These are phyloP conservation scores for Acanthamoeba healyi DNA, from an alignment of 208 protist species.

Conservation along the genomic window DNA sequence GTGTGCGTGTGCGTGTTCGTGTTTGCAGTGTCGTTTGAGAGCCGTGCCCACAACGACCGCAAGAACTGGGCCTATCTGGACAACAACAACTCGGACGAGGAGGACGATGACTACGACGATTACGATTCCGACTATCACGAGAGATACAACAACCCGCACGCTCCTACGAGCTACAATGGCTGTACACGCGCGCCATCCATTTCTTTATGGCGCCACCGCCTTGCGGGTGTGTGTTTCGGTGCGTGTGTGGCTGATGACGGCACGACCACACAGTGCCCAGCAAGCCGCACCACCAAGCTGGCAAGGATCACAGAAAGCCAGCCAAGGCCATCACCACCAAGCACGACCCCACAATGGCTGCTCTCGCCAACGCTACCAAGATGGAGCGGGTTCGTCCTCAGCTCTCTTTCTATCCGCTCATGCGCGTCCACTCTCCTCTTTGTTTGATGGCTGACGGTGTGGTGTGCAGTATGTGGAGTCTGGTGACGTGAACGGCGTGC, in stretches of 20 bases:
- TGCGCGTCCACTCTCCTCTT: background rate
- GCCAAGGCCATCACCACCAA: conserved; percentile 47
- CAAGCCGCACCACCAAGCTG: conserved; percentile 28
- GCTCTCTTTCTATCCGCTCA: background rate
- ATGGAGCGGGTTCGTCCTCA: background rate
- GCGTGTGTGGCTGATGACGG: background rate
- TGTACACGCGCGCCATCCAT: background rate
- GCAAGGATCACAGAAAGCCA: conserved; percentile 32
- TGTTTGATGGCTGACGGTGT: background rate
- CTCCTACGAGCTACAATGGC: conserved; percentile 4
- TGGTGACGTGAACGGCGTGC: conserved; percentile 6
- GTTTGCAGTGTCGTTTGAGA: conserved; percentile 5
- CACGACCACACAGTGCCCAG: background rate
- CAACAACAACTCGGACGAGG: conserved; percentile 5
- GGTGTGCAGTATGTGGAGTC: conserved; percentile 31
- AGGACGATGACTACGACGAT: conserved; percentile 58
- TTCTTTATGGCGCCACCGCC: too few species aligned
- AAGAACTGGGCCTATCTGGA: background rate
- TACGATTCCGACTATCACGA: conserved; percentile 49
- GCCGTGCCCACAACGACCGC: background rate
- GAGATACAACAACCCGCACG: conserved; percentile 54
- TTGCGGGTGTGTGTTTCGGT: background rate
- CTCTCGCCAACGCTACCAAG: conserved; percentile 28
- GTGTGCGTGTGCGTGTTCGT: background rate
- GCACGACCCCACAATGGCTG: conserved; percentile 32